Conservation (phyloP, 1,284 basidiomycete species). For the Cutaneotrichosporon sp. region DNA sequence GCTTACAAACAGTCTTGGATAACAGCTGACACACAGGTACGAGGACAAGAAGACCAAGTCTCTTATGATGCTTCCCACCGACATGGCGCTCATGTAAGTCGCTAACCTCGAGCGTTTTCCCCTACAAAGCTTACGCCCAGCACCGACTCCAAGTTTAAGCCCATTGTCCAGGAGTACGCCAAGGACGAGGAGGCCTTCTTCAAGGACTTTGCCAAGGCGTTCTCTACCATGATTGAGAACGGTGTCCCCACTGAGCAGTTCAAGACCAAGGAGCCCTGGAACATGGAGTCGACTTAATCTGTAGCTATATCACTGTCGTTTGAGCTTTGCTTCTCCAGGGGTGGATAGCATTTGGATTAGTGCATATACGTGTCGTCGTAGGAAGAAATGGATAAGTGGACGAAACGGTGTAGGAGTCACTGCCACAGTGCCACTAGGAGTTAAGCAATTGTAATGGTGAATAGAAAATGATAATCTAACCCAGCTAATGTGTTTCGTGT, state of each 20-base stretch:
- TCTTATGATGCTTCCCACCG: slow-evolving; percentile 87
- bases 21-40: slow-evolving; percentile 60
- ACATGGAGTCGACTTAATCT: slow-evolving; percentile 12
- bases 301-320: neutral
- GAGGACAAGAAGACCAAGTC: slow-evolving; percentile 84
- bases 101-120: neutral
- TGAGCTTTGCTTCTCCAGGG: neutral
- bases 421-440: neutral
- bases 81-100: slow-evolving; percentile 50
- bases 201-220: slow-evolving; percentile 75
- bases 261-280: slow-evolving; percentile 39
- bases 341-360: slow-evolving; percentile 5
- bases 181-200: slow-evolving; percentile 80
- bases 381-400: slow-evolving; percentile 4
- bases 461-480: neutral
- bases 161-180: slow-evolving; percentile 74
- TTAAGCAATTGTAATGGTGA: neutral
- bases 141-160: slow-evolving; percentile 85
- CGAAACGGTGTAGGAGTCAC: neutral
- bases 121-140: slow-evolving; percentile 52
- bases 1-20: neutral
- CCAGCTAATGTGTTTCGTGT: neutral
- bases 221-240: slow-evolving; percentile 78
- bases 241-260: slow-evolving; percentile 81
- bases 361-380: slow-evolving; percentile 3